These are phyloP conservation scores for Didymosphaeria variabile DNA, from an alignment of 2,329 filamentous ascomycete genomes.

Conservation along the genomic window DNA sequence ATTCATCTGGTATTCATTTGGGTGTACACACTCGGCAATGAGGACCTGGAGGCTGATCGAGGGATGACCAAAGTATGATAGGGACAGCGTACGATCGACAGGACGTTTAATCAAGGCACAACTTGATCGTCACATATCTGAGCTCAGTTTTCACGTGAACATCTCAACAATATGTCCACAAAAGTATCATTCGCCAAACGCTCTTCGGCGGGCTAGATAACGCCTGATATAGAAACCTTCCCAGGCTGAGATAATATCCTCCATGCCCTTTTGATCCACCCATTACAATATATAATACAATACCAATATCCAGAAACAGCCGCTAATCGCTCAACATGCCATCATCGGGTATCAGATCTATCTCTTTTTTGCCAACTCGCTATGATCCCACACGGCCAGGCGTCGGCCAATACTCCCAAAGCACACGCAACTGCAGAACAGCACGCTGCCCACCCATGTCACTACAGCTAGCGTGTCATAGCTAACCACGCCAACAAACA, in stretches of 20 bases:
- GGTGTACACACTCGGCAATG: too few relatives aligned
- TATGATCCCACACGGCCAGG: slow-evolving; percentile 61
- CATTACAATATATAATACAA: slow-evolving; percentile 14
- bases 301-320: not conserved
- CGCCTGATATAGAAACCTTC: not conserved
- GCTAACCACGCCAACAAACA: slow-evolving; percentile 64
- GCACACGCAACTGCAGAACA: slow-evolving; percentile 94
- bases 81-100: not conserved
- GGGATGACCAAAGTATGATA: not conserved
- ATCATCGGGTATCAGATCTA: not conserved
- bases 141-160: not conserved
- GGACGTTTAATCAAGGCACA: not conserved
- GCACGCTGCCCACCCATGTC: slow-evolving; percentile 90
- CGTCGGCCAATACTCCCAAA: slow-evolving; percentile 94
- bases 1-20: too few relatives aligned
- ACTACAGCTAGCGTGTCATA: slow-evolving; percentile 74
- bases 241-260: not conserved
- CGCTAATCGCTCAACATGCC: slow-evolving; percentile 1
- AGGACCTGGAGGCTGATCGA: too few relatives aligned
- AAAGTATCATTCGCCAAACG: not conserved
- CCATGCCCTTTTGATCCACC: slow-evolving; percentile 4
- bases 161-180: not conserved
- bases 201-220: not conserved
- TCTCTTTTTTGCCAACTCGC: not conserved
- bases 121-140: not conserved